Evolutionary conservation across 208 protist species (phyloP).

Genomic region (Trypanosoma avium): DNA sequence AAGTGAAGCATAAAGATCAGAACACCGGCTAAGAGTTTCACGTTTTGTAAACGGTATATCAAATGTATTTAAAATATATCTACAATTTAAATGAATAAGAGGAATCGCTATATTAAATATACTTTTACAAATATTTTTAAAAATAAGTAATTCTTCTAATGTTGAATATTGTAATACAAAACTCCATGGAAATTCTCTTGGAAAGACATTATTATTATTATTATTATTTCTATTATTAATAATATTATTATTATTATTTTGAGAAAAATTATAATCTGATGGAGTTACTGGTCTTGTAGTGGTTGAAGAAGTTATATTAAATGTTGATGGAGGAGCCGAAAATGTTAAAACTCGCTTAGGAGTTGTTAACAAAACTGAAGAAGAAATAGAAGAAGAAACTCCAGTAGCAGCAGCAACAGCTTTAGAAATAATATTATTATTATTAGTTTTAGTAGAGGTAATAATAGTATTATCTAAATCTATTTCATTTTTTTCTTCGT

Average conservation of each 20-base stretch:
- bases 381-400: not conserved
- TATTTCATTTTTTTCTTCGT: too few relatives aligned
- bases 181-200: constrained; percentile 8
- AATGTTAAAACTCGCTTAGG: not conserved
- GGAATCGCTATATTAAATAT: constrained; percentile 5
- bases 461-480: not conserved
- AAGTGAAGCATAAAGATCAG: constrained; percentile 7
- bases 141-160: constrained; percentile 12
- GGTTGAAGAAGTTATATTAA: not conserved
- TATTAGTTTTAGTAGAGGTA: not conserved
- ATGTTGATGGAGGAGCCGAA: not conserved
- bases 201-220: not conserved
- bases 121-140: not conserved
- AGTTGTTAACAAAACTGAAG: not conserved
- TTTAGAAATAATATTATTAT: not conserved
- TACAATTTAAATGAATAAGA: constrained; percentile 12
- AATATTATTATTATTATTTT: too few relatives aligned
- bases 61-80: constrained; percentile 17
- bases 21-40: not conserved
- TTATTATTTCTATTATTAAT: too few relatives aligned
- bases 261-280: too few relatives aligned
- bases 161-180: constrained; percentile 12
- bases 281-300: too few relatives aligned
- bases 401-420: not conserved
- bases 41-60: constrained; percentile 13